These are phyloP conservation scores for Stephania cephalantha DNA, from an alignment of 164 flowering plant genomes.

Conservation along the genomic window DNA sequence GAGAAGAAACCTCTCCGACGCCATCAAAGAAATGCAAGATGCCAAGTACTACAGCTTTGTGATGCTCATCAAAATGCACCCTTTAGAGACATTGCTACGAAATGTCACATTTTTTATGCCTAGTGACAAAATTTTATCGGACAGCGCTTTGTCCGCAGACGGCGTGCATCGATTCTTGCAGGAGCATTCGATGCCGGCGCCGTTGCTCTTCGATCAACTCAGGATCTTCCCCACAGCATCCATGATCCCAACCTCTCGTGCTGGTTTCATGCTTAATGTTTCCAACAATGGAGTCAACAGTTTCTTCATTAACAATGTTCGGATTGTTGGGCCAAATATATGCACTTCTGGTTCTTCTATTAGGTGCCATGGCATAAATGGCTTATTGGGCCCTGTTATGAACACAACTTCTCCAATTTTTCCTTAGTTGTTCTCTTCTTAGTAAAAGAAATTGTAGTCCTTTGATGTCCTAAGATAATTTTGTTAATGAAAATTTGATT, in stretches of 20 bases:
- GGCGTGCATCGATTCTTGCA: slow-evolving; percentile 44
- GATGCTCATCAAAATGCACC: slow-evolving; percentile 61
- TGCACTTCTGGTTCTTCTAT: slow-evolving; percentile 54
- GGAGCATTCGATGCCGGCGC: slow-evolving; percentile 67
- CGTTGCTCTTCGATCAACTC: slow-evolving; percentile 53
- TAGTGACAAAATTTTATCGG: slow-evolving; percentile 47
- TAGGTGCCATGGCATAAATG: slow-evolving; percentile 85
- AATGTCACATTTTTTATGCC: slow-evolving; percentile 90
- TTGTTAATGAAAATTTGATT: too few relatives aligned
- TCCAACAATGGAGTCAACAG: slow-evolving; percentile 45
- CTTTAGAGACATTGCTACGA: slow-evolving; percentile 27
- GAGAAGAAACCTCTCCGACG: slow-evolving; percentile 30
- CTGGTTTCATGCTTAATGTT: slow-evolving; percentile 34
- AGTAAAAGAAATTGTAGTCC: too few relatives aligned
- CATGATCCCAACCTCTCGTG: slow-evolving; percentile 43
- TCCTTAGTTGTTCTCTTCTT: too few relatives aligned
- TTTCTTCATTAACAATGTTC: slow-evolving; percentile 52
- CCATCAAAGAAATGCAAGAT: slow-evolving; percentile 61
- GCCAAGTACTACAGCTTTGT: slow-evolving; percentile 77
- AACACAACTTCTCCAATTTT: slow-evolving; percentile 7
- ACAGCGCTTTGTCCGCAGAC: slow-evolving; percentile 18
- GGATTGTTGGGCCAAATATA: slow-evolving; percentile 56
- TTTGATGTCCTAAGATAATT: too few relatives aligned
- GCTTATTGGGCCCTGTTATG: slow-evolving; percentile 26
- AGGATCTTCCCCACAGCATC: slow-evolving; percentile 57